These are phyloP conservation scores for Fusarium penzigii DNA, from an alignment of 2,329 filamentous ascomycete species.

Conservation along the genomic window DNA sequence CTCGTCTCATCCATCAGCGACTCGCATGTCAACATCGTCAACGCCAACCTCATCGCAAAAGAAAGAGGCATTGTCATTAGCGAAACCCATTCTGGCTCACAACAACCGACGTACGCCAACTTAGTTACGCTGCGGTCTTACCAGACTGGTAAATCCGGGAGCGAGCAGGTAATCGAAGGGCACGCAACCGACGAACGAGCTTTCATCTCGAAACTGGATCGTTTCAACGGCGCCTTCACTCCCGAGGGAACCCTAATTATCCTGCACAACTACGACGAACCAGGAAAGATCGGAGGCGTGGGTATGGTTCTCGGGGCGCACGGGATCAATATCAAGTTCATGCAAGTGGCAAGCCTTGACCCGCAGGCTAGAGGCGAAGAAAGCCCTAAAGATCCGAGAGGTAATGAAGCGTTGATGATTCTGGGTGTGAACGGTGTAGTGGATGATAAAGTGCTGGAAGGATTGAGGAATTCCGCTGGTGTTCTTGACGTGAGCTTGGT, in stretches of 20 bases:
- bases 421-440: constrained; percentile 70
- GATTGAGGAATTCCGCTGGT: constrained; percentile 50
- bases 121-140: constrained; percentile 68
- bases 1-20: constrained; percentile 70
- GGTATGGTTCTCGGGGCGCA: constrained; percentile 69
- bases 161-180: constrained; percentile 59
- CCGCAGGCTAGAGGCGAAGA: constrained; percentile 22
- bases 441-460: constrained; percentile 53
- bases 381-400: constrained; percentile 30
- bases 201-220: constrained; percentile 72
- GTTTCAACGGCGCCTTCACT: constrained; percentile 72
- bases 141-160: constrained; percentile 29
- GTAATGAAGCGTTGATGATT: constrained; percentile 79
- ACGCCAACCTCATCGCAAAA: constrained; percentile 72
- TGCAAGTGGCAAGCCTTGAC: constrained; percentile 67
- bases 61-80: constrained; percentile 78
- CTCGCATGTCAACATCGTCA: constrained; percentile 78
- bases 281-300: constrained; percentile 80
- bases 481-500: constrained; percentile 59
- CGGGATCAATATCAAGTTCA: constrained; percentile 77
- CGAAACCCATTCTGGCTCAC: constrained; percentile 67
- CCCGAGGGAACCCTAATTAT: constrained; percentile 76
- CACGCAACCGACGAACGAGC: constrained; percentile 65
- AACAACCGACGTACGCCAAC: constrained; percentile 66
- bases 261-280: constrained; percentile 77